Conservation (phyloP, 2,329 filamentous ascomycete species). For the Sclerotinia minor region DNA sequence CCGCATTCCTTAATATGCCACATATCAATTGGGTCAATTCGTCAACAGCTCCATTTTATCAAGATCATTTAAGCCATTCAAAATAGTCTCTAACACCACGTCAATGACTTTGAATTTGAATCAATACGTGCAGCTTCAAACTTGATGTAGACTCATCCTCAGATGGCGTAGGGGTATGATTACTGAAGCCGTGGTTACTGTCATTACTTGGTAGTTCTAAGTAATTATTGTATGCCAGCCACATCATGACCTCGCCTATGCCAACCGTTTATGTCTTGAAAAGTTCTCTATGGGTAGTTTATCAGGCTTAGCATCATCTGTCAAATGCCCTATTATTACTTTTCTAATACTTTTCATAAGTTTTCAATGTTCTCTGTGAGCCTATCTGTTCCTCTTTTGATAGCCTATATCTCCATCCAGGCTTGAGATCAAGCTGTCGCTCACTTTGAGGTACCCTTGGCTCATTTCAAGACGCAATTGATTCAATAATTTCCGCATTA, state of each 20-base stretch:
- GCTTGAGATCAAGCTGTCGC: not conserved
- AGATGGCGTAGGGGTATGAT: not conserved
- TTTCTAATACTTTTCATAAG: not conserved
- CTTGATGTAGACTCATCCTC: not conserved
- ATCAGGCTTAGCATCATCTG: not conserved
- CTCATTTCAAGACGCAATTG: not conserved
- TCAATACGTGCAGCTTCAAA: not conserved
- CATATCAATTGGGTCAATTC: not conserved
- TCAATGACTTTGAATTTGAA: too few species aligned
- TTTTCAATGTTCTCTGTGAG: too few species aligned
- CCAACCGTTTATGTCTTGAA: not conserved
- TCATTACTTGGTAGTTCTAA: constrained; percentile 11
- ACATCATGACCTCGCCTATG: not conserved
- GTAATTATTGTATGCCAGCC: not conserved
- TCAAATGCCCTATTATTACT: not conserved
- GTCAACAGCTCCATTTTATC: not conserved
- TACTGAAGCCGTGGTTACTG: not conserved
- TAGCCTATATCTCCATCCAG: not conserved
- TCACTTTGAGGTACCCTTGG: not conserved
- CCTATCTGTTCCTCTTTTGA: not conserved
- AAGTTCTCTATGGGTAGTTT: not conserved
- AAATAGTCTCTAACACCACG: not conserved
- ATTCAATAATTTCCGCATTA: not conserved
- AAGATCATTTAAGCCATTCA: not conserved
- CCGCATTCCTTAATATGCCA: not conserved